Evolutionary conservation across 768 basidiomycete genomes (phyloP).

Genomic region (Glaciozyma martinii): DNA sequence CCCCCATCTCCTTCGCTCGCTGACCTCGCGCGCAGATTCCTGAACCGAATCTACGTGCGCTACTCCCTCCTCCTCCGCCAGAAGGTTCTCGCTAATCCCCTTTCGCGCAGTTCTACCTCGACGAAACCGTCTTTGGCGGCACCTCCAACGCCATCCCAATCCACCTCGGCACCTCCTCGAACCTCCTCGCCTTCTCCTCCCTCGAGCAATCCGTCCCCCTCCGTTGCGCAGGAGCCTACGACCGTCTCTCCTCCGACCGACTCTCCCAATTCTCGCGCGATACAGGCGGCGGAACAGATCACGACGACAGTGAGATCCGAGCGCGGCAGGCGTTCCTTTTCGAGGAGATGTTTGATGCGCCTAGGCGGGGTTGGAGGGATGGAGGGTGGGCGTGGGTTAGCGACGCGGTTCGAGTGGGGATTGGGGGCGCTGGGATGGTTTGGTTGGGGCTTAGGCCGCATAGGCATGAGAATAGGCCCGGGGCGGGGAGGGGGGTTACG

Average conservation of each 20-base stretch:
- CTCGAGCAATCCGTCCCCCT: not conserved
- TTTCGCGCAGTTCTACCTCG: conserved; percentile 15
- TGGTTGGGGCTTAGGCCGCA: not conserved
- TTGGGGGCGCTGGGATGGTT: not conserved
- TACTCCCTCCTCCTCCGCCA: conserved; percentile 1
- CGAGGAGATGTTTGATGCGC: conserved; percentile 16
- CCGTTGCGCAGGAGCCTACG: not conserved
- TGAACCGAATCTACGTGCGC: conserved; percentile 62
- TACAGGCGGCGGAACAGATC: conserved; percentile 47
- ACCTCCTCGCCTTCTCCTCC: conserved; percentile 44
- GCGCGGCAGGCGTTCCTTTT: conserved; percentile 48
- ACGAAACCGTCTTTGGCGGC: conserved; percentile 24
- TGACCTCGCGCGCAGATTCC: conserved; percentile 49
- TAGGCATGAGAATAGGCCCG: not conserved
- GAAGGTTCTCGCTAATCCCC: not conserved
- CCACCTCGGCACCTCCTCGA: conserved; percentile 50
- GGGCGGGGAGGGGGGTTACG: conserved; percentile 8
- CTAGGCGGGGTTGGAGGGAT: not conserved
- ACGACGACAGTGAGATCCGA: conserved; percentile 55
- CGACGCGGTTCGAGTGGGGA: not conserved
- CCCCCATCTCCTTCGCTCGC: not conserved
- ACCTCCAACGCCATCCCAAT: conserved; percentile 53
- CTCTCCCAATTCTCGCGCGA: conserved; percentile 10
- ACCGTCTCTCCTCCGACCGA: not conserved
- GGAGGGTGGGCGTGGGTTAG: not conserved